Conservation (phyloP, 306 rosid genomes). For the Fagus sylvatica region DNA sequence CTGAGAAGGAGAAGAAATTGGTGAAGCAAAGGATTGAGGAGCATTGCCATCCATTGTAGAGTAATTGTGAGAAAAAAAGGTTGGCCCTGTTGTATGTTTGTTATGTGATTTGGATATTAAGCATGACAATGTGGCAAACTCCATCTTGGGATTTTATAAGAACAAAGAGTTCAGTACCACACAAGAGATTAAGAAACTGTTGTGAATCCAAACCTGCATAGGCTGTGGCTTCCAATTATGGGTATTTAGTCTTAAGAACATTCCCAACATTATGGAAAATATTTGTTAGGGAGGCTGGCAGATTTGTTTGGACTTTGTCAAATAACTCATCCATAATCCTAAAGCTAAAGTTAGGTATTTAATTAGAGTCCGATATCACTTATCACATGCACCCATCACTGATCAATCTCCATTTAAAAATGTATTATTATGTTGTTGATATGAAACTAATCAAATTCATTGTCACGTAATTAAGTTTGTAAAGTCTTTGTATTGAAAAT, state of each 20-base stretch:
- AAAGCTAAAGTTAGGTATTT: background rate
- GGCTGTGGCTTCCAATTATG: background rate
- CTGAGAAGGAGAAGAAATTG: background rate
- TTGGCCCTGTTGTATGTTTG: background rate
- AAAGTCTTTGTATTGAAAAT: too few species aligned
- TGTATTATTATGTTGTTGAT: too few species aligned
- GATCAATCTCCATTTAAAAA: too few species aligned
- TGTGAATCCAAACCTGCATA: background rate
- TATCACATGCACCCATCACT: too few species aligned
- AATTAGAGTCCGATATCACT: too few species aligned
- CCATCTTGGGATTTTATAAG: background rate
- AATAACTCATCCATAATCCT: background rate
- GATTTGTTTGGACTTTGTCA: background rate
- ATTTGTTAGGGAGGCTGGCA: slow-evolving; percentile 1
- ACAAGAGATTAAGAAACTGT: background rate
- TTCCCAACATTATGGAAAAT: background rate
- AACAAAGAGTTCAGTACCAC: background rate
- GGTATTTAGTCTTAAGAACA: background rate
- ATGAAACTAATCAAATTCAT: too few species aligned
- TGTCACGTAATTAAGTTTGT: too few species aligned
- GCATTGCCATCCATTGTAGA: slow-evolving; percentile 6
- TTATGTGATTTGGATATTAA: too few species aligned
- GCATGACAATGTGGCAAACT: too few species aligned
- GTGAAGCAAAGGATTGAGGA: background rate
- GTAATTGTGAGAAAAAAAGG: slow-evolving; percentile 10